phyloP scores from a whole-genome alignment of 352 stramenopile genomes.

The Phytophthora pisi region DNA sequence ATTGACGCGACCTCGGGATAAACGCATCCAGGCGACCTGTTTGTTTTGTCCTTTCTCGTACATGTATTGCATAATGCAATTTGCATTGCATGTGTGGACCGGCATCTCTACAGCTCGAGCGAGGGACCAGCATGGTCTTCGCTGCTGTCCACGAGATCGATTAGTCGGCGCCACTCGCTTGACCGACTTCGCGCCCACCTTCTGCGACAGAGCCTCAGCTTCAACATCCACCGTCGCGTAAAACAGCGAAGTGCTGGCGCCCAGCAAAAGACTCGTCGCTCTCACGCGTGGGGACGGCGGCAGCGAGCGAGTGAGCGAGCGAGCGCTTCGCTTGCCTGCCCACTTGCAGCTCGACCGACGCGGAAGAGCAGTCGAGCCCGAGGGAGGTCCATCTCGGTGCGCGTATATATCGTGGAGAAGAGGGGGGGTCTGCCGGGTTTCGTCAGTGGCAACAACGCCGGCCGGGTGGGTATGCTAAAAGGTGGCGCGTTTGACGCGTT shows the following conservation, averaged over 20 bases:
- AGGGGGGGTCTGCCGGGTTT: neutral
- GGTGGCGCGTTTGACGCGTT: neutral
- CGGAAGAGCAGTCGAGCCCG: neutral
- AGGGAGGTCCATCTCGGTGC: neutral
- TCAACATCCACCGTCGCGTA: constrained; percentile 6
- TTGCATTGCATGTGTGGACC: neutral
- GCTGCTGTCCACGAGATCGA: neutral
- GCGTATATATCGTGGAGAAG: neutral
- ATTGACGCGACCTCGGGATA: neutral
- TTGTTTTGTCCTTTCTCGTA: neutral
- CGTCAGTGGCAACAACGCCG: neutral
- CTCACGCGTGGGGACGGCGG: neutral
- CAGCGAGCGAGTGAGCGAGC: neutral
- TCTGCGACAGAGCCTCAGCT: neutral
- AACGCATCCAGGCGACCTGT: neutral
- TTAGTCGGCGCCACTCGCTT: neutral
- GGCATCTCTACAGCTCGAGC: neutral
- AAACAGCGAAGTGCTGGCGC: neutral
- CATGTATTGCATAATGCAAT: too few relatives aligned
- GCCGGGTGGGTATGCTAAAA: neutral
- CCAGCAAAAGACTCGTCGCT: neutral
- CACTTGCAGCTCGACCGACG: neutral
- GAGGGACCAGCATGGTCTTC: neutral
- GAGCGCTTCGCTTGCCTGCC: neutral
- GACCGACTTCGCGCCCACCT: neutral